These are phyloP conservation scores for Pleurotus pulmonarius DNA, from an alignment of 768 basidiomycete species.

Conservation along the genomic window DNA sequence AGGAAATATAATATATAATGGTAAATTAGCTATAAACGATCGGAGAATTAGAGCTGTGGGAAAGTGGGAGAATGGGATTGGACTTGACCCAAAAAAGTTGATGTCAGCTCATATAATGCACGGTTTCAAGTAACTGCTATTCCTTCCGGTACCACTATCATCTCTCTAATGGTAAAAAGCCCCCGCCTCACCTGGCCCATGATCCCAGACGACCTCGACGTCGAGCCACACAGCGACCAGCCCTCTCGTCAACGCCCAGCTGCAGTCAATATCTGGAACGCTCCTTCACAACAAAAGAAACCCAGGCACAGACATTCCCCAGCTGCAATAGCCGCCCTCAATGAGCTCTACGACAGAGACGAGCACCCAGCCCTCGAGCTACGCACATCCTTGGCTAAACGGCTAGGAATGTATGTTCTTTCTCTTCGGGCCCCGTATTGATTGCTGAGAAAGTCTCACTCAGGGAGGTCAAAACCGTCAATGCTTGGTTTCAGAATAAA, in stretches of 20 bases:
- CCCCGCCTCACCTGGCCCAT: background rate
- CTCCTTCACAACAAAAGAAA: constrained; percentile 53
- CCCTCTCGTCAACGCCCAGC: constrained; percentile 23
- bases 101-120: constrained; percentile 7
- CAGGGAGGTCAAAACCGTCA: constrained; percentile 84
- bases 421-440: constrained; percentile 13
- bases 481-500: constrained; percentile 88
- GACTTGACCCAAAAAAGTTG: constrained; percentile 7
- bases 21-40: background rate
- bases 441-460: constrained; percentile 14
- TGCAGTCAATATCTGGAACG: constrained; percentile 12
- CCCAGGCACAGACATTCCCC: constrained; percentile 76
- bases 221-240: constrained; percentile 19
- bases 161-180: constrained; percentile 1
- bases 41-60: constrained; percentile 8
- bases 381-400: constrained; percentile 64
- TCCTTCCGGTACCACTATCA: background rate
- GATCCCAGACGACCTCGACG: background rate
- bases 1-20: background rate
- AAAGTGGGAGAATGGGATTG: constrained; percentile 3
- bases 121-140: background rate
- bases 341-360: constrained; percentile 72
- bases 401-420: constrained; percentile 67
- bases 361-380: constrained; percentile 73
- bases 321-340: constrained; percentile 69